These are phyloP conservation scores for Hexamita inflata DNA, from an alignment of 208 protist species.

Conservation along the genomic window DNA sequence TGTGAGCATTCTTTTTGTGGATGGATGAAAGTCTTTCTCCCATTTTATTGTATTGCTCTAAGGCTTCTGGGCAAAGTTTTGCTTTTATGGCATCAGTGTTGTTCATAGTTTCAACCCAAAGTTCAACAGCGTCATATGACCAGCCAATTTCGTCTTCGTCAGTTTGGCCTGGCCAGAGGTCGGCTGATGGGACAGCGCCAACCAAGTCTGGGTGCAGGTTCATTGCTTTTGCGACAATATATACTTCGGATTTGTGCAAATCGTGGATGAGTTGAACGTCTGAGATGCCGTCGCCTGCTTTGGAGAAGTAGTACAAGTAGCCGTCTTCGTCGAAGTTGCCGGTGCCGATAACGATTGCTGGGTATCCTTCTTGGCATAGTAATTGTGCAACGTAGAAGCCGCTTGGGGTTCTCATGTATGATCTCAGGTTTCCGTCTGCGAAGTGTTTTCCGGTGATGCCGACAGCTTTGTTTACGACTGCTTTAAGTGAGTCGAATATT, in stretches of 20 bases:
- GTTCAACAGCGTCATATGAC: slow-evolving; percentile 80
- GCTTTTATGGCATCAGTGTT: no score
- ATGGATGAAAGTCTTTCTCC: no score
- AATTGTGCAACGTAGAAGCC: slow-evolving; percentile 76
- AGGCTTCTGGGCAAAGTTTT: no score
- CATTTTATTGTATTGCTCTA: no score
- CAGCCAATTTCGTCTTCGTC: slow-evolving; percentile 82
- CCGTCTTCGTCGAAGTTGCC: slow-evolving; percentile 84
- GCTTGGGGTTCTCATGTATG: slow-evolving; percentile 74
- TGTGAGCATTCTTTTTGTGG: no score
- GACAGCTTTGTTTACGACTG: slow-evolving; percentile 54
- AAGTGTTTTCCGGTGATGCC: slow-evolving; percentile 62
- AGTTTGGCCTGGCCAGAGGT: slow-evolving; percentile 80
- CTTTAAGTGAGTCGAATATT: slow-evolving; percentile 57
- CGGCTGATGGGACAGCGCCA: slow-evolving; percentile 65
- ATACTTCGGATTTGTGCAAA: slow-evolving; percentile 79
- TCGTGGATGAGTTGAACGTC: slow-evolving; percentile 80
- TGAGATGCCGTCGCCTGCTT: slow-evolving; percentile 78
- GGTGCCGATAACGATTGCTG: slow-evolving; percentile 77
- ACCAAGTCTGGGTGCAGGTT: slow-evolving; percentile 60
- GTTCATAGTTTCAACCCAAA: slow-evolving; percentile 57
- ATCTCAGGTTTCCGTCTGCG: slow-evolving; percentile 67
- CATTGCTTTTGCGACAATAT: slow-evolving; percentile 49
- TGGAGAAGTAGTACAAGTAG: slow-evolving; percentile 81
- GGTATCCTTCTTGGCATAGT: slow-evolving; percentile 57